Conservation (phyloP, 2,329 filamentous ascomycete genomes). For the Pseudophaeomoniella oleicola region DNA sequence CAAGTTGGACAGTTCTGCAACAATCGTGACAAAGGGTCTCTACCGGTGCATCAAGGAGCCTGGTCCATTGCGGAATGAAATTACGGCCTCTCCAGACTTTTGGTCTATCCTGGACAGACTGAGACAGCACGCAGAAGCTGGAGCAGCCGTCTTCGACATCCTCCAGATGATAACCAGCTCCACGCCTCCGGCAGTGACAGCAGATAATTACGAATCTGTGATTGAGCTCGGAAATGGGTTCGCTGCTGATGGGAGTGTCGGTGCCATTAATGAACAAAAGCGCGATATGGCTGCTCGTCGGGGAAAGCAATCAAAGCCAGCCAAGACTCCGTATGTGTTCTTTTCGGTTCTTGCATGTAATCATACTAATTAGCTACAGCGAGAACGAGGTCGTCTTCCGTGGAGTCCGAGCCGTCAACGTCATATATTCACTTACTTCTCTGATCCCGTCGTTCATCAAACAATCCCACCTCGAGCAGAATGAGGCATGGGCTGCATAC, state of each 20-base stretch:
- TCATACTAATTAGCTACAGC: slow-evolving; percentile 23
- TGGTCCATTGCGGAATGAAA: slow-evolving; percentile 69
- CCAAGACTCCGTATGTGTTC: slow-evolving; percentile 39
- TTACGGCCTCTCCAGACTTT: slow-evolving; percentile 93
- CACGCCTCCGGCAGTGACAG: slow-evolving; percentile 68
- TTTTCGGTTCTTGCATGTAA: slow-evolving; percentile 5
- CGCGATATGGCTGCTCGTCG: slow-evolving; percentile 11
- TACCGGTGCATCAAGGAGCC: slow-evolving; percentile 65
- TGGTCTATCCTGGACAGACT: slow-evolving; percentile 79
- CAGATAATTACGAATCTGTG: slow-evolving; percentile 88
- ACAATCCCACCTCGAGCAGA: slow-evolving; percentile 80
- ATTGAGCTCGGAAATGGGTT: slow-evolving; percentile 79
- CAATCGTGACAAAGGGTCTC: slow-evolving; percentile 64
- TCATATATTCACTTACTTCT: slow-evolving; percentile 68
- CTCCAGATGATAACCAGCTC: slow-evolving; percentile 60
- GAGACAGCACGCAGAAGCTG: slow-evolving; percentile 53
- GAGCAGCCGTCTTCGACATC: slow-evolving; percentile 72
- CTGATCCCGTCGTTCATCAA: slow-evolving; percentile 78
- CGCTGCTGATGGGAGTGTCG: slow-evolving; percentile 62
- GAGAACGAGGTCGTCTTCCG: slow-evolving; percentile 61
- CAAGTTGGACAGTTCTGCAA: slow-evolving; percentile 58
- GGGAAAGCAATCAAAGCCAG: slow-evolving; percentile 11
- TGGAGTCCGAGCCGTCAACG: slow-evolving; percentile 64
- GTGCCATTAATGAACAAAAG: slow-evolving; percentile 12
- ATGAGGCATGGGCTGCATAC: slow-evolving; percentile 91